phyloP scores from a whole-genome alignment of 371 early-diverging fungal genomes.

The Batkoa obscura region DNA sequence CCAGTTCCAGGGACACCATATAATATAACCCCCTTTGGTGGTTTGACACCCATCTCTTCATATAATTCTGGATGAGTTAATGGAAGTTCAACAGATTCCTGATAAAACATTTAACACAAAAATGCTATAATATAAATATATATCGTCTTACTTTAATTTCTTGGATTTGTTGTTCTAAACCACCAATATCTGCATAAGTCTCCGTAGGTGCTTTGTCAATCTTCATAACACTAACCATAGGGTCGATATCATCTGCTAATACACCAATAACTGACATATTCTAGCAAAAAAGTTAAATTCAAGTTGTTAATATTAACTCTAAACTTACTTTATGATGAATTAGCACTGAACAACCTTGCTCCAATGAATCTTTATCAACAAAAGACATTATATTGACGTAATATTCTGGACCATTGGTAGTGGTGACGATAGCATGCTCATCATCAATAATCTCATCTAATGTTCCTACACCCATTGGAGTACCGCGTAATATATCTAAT shows the following conservation, averaged over 20 bases:
- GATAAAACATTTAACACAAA: too few species aligned
- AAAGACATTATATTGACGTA: slow-evolving; percentile 97
- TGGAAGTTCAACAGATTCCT: slow-evolving; percentile 98
- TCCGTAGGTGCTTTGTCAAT: slow-evolving; percentile 99
- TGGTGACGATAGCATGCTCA: slow-evolving; percentile 98
- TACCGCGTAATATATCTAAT: slow-evolving; percentile 97
- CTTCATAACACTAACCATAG: slow-evolving; percentile 99
- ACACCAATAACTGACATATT: slow-evolving; percentile 91
- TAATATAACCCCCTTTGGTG: slow-evolving; percentile 99
- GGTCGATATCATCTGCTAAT: slow-evolving; percentile 92
- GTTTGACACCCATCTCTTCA: slow-evolving; percentile 99
- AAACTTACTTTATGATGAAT: slow-evolving; percentile 79
- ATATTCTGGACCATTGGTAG: slow-evolving; percentile 92
- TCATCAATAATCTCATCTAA: slow-evolving; percentile 99
- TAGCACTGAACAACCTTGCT: slow-evolving; percentile 96
- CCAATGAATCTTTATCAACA: slow-evolving; percentile 97
- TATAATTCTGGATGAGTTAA: slow-evolving; percentile 99
- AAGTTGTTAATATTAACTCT: background rate
- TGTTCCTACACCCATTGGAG: slow-evolving; percentile 97
- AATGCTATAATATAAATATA: too few species aligned
- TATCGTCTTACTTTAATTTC: slow-evolving; percentile 66
- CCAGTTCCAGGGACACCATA: slow-evolving; percentile 99
- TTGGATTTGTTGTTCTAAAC: slow-evolving; percentile 97
- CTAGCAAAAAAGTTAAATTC: slow-evolving; percentile 10
- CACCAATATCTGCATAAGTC: slow-evolving; percentile 99